Evolutionary conservation across 169 alveolate genomes (phyloP), one percentile per base, ranked within the genome.

Genomic region (Eimeria zaria): DNA sequence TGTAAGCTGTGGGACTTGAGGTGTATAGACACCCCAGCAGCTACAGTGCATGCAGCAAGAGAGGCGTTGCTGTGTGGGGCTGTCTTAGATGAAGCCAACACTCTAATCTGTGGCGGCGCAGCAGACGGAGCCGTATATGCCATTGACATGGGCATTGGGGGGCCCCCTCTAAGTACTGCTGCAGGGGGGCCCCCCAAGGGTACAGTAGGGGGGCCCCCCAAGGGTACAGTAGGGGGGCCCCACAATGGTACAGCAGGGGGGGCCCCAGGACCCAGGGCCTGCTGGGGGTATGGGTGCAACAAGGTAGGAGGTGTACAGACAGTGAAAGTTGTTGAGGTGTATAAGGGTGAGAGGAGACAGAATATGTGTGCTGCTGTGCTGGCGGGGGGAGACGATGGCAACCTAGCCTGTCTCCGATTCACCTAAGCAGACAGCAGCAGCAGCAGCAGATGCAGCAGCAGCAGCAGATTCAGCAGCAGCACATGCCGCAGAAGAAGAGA

Each of bases 321-420:
- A 46, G 41, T 90, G 44, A n/a, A 73, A 36, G 60, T 67, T 33
- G 95, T 90, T 27, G 76, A 44, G 76, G 24, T 76, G 9, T 39
- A 36, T 46, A 11, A 33, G 51, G 20, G 30, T 1, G 62, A 39
- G 46, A 85, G 44, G 36, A 64, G 46, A n/a, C 67, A 0, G 27
- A 46, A 36, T 14, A 73, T 30, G 46, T n/a, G 39, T 12, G 62
- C 22, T 18, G 89, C 80, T 5, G 64, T 90, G 2, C 41, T 90
- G 27, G 89, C 95, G 22, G 95, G 95, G n/a, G 95, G 95, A 11
- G 95, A 90, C 78, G 95, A 90, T 80, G 95, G 95, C 27, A 76
- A 73, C 44, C 89, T 74, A 4, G 67, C 95, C 41, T 90, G 83
- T 44, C 69, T 90, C 1, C 58, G 46, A 27, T 33, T 67, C 48